Base-by-base conservation (phyloP, 805 yeast genomes). In the Metschnikowia arizonensis region DNA sequence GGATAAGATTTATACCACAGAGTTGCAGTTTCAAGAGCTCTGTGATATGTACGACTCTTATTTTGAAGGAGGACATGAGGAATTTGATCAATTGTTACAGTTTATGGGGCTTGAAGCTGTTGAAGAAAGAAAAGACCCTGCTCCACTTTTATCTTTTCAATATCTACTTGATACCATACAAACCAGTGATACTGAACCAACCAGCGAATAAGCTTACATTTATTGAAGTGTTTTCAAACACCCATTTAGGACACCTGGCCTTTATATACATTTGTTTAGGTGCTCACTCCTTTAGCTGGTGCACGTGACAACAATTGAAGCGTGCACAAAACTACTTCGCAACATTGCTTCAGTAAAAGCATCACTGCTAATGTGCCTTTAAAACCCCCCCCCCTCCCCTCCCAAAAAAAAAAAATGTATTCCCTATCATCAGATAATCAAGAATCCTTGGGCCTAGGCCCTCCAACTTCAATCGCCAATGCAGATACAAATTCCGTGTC, bases 1-100 rank as follows among this genome's bases (percentile, higher is more conserved):
- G 40, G 29, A 21, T 6, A 37, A 30, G n/a, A 37, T 46, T 18
- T 37, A 36, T 21, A 40, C 33, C 19, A n/a, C 60, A 14, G 53
- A 55, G 7, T 53, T 51, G 6, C 52, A 47, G 7, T 42, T 58
- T 28, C 38, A 44, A 14, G 43, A 53, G 29, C 42, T 62, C 36
- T 47, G 58, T 45, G 45, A 48, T 12, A 28, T 41, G 3, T 61
- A 58, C 50, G 40, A 47, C n/a, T 46, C 36, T 15, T 42, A 34
- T 23, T 31, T 46, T 53, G 21, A 42, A 29, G 14, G 36, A n/a
- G n/a, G 33, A 29, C 8, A 37, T 14, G 29, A 15, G 3, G 17
- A 8, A 18, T n/a, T 18, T 4, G 9, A 7, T 4, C 24, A 28
- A 11, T n/a, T 28, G 4, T 12, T 18, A 14, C 33, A 37, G 4